Percentiles rank a stretch among this genome's conserved stretches.
phyloP scores from a whole-genome alignment of 2,329 filamentous ascomycete genomes.

The Colletotrichum sp. region DNA sequence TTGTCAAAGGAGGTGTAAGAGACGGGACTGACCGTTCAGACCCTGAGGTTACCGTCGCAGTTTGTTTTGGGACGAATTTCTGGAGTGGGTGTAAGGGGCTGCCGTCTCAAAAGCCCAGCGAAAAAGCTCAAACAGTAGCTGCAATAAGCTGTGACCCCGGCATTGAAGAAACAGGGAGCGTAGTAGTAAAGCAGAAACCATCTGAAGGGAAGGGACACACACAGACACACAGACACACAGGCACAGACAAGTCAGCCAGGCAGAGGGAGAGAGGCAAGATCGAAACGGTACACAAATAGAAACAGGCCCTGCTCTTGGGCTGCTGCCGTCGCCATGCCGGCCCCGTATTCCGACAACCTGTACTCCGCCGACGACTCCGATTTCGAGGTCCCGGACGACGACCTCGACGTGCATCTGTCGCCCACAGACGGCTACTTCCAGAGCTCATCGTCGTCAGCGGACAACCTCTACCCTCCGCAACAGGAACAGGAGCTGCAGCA shows the following conservation, averaged over 20 bases:
- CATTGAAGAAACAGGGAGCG: conserved; percentile 5
- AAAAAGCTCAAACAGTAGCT: conserved; percentile 10
- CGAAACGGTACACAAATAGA: conserved; percentile 16
- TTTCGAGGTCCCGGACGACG: conserved; percentile 26
- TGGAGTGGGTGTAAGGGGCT: not conserved
- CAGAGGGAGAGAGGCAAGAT: not conserved
- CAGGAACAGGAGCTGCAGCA: conserved; percentile 1
- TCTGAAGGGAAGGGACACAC: not conserved
- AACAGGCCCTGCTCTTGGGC: not conserved
- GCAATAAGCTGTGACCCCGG: not conserved
- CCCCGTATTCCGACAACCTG: conserved; percentile 45
- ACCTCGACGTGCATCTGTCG: conserved; percentile 36
- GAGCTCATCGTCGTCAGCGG: conserved; percentile 35
- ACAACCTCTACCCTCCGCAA: conserved; percentile 25
- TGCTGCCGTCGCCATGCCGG: conserved; percentile 41
- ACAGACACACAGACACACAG: not conserved
- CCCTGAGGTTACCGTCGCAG: not conserved
- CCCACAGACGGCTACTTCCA: conserved; percentile 60
- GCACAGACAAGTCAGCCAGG: not conserved
- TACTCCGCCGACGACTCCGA: conserved; percentile 20
- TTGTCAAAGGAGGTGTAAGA: not conserved
- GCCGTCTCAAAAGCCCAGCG: not conserved
- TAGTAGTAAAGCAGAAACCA: conserved; percentile 17
- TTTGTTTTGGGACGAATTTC: not conserved
- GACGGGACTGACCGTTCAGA: not conserved